A percentile compares a stretch with the other conserved stretches of the same genome.
Conservation (phyloP, 768 basidiomycete species). For the Lepiota venenata region DNA sequence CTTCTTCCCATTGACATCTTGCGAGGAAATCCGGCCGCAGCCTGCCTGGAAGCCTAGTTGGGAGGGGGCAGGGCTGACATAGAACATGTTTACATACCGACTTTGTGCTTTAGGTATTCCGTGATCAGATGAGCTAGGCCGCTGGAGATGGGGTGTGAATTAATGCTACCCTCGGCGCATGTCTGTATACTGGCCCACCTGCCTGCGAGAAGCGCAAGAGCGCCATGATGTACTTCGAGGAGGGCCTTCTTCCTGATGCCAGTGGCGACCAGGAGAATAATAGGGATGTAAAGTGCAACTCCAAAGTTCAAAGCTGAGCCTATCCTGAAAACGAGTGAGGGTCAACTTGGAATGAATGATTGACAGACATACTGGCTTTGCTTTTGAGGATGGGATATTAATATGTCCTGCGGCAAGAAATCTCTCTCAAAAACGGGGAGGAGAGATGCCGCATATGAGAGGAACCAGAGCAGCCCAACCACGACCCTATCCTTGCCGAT, state of each 20-base stretch:
- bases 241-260: constrained; percentile 42
- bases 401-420: constrained; percentile 45
- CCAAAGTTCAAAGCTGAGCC: constrained; percentile 42
- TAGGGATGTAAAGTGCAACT: constrained; percentile 45
- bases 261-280: constrained; percentile 30
- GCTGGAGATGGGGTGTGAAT: constrained; percentile 23
- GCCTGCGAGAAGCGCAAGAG: constrained; percentile 44
- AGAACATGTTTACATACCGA: constrained; percentile 35
- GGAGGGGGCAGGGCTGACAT: neutral
- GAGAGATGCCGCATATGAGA: constrained; percentile 33
- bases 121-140: constrained; percentile 47
- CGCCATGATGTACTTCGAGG: constrained; percentile 54
- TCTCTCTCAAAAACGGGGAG: constrained; percentile 47
- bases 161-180: neutral
- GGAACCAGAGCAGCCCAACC: constrained; percentile 38
- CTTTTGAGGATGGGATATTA: constrained; percentile 49
- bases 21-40: constrained; percentile 66
- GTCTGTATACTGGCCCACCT: constrained; percentile 24
- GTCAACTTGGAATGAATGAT: neutral
- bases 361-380: constrained; percentile 41
- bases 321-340: constrained; percentile 33
- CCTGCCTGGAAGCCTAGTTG: constrained; percentile 30
- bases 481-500: constrained; percentile 23
- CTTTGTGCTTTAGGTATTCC: constrained; percentile 50
- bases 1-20: constrained; percentile 58